Percentiles rank a stretch among this genome's conserved stretches.
Evolutionary conservation across 306 rosid species (phyloP).

Genomic region (Prosopis cineraria): DNA sequence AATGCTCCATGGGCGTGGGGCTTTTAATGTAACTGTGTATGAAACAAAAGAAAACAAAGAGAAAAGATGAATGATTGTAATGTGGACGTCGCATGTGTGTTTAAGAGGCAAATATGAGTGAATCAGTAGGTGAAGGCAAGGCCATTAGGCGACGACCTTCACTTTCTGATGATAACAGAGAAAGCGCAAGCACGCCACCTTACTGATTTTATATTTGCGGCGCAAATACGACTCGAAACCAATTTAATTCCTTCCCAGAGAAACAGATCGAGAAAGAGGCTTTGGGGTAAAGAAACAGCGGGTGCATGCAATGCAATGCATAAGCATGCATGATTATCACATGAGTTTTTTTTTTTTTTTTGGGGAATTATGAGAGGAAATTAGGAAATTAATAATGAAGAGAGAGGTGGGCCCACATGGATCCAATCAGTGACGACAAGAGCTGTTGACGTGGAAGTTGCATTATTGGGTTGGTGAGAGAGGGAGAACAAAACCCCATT

Average conservation of each 20-base stretch:
- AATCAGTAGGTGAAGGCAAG: neutral
- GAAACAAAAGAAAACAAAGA: neutral
- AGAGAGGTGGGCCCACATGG: neutral
- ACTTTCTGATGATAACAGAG: constrained; percentile 19
- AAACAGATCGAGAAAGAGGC: neutral
- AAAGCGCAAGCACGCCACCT: constrained; percentile 17
- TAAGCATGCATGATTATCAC: constrained; percentile 5
- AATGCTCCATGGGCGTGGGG: constrained; percentile 1
- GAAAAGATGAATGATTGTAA: no score
- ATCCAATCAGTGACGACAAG: constrained; percentile 8
- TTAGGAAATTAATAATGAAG: neutral
- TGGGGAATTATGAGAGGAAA: neutral
- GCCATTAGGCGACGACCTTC: neutral
- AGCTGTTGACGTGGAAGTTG: constrained; percentile 25
- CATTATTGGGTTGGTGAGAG: constrained; percentile 29
- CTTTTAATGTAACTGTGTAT: neutral
- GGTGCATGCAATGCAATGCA: neutral
- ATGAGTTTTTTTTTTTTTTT: neutral
- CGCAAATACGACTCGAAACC: constrained; percentile 15
- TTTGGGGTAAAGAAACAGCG: neutral
- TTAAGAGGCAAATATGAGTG: constrained; percentile 9
- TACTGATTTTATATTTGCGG: constrained; percentile 39
- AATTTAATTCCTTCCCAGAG: no score
- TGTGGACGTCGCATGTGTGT: constrained; percentile 22
- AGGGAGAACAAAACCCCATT: constrained; percentile 13